Conservation (phyloP, 73 alveolate species). For the Uronychia binucleata region DNA sequence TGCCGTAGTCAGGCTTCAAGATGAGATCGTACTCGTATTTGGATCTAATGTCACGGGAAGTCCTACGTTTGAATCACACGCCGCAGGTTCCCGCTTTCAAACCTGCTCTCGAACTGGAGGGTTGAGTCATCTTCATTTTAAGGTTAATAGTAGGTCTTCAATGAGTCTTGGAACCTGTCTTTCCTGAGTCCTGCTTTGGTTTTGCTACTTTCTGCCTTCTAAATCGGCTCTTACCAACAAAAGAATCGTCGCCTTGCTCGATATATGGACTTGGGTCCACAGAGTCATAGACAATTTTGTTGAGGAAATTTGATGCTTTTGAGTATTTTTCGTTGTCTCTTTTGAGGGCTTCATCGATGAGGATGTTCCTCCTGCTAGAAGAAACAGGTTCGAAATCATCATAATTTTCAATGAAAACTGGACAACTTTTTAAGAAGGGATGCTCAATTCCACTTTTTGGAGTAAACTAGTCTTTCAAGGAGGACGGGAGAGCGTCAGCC, state of each 20-base stretch:
- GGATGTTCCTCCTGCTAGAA: neutral
- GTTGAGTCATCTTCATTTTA: conserved; percentile 81
- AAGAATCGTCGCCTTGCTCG: neutral
- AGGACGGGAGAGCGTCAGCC: too few relatives aligned
- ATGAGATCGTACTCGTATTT: conserved; percentile 95
- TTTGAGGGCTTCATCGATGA: neutral
- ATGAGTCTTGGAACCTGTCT: conserved; percentile 1
- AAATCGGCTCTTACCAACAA: too few relatives aligned
- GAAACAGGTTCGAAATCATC: neutral
- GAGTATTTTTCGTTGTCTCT: neutral
- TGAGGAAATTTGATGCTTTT: neutral
- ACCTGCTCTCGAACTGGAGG: conserved; percentile 82
- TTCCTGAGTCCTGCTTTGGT: neutral
- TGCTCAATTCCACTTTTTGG: conserved; percentile 27
- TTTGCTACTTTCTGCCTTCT: too few relatives aligned
- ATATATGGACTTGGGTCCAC: conserved; percentile 38
- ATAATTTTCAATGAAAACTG: neutral
- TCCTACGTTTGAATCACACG: conserved; percentile 82
- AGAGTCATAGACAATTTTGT: conserved; percentile 49
- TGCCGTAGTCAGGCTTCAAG: conserved; percentile 91
- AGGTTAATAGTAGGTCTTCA: conserved; percentile 65
- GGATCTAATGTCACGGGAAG: neutral
- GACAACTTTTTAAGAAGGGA: conserved; percentile 2
- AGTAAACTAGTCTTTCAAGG: conserved; percentile 3
- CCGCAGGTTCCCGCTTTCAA: conserved; percentile 98